Base-by-base conservation (phyloP, 495 filamentous ascomycete genomes). In the Annulohypoxylon bovei region DNA sequence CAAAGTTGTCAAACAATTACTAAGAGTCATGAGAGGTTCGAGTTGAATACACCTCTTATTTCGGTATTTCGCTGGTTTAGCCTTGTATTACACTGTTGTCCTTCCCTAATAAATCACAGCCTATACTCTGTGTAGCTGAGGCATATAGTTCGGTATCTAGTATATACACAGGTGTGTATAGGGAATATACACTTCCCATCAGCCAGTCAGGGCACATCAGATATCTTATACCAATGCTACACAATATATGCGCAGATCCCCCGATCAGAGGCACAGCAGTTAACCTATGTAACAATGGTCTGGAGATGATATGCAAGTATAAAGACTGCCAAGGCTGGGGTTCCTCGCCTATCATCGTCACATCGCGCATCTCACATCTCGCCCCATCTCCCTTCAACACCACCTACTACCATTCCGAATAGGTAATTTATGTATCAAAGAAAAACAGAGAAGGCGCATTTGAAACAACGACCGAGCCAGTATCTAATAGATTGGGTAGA, bases 271-370 rank as follows among this genome's bases (percentile, higher is more conserved):
- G 67, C 67, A 64, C 59, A 69, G 52, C 30, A 63, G 58, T 46
- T 64, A 64, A 59, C 44, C 16, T 54, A 61, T 53, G 9, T 12
- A 23, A 23, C 46, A n/a, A n/a, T n/a, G n/a, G 27, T 53, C 46
- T 32, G 23, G 33, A 42, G 49, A 49, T 18, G n/a, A 33, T 44
- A 46, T 57, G 39, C 57, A 50, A 57, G 30, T 50, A 44, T 32
- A 57, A 14, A 62, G 22, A 33, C 37, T 58, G 59, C 59, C 66
- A 69, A 69, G 66, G 23, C 59, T 27, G 59, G 66, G 59, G 66
- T 69, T 63, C 42, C n/a, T 47, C 39, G 4, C 25, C 28, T 30
- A 47, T 65, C 62, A 18, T 49, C 16, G 62, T 56, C 39, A 56
- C 40, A 46, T 63, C 60, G 60, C 47, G 18, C 28, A 37, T 56